A percentile compares a stretch with the other conserved stretches of the same genome.
These are phyloP conservation scores for Ogataea methylovora DNA, from an alignment of 805 yeast genomes.

Conservation along the genomic window DNA sequence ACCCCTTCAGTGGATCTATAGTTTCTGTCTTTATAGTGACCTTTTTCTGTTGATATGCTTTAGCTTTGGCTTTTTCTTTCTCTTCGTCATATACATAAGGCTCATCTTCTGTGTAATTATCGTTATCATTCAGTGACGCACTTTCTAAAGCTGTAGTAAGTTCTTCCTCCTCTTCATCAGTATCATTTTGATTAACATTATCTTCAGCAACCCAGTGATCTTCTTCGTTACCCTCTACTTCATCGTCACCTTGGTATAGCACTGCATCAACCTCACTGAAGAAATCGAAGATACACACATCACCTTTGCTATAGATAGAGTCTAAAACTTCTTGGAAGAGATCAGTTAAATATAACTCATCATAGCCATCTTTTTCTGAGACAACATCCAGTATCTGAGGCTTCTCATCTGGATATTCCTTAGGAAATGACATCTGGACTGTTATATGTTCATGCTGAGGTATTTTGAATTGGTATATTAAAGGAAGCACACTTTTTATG, in stretches of 20 bases:
- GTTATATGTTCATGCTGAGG: conserved; percentile 58
- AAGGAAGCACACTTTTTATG: conserved; percentile 29
- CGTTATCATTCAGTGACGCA: neutral
- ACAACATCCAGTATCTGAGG: conserved; percentile 61
- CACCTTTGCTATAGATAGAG: conserved; percentile 47
- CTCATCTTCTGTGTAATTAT: conserved; percentile 1
- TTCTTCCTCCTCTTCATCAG: conserved; percentile 1
- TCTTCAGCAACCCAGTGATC: conserved; percentile 18
- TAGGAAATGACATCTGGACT: conserved; percentile 68
- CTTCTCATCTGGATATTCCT: conserved; percentile 52
- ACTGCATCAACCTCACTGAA: conserved; percentile 58
- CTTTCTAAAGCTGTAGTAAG: neutral
- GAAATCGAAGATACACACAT: conserved; percentile 76
- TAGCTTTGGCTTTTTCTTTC: conserved; percentile 18
- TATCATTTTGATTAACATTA: conserved; percentile 2
- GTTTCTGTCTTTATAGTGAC: conserved; percentile 1
- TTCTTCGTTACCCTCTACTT: conserved; percentile 11
- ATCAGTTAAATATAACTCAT: conserved; percentile 36
- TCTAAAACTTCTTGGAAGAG: conserved; percentile 45
- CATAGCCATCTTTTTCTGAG: conserved; percentile 21
- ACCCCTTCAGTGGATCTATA: conserved; percentile 52
- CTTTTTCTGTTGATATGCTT: conserved; percentile 1
- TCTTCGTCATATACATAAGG: conserved; percentile 19
- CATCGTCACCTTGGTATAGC: conserved; percentile 28
- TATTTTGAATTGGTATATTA: conserved; percentile 37